A percentile compares a stretch with the other conserved stretches of the same genome.
These are phyloP conservation scores for Microbotryum intermedium DNA, from an alignment of 1,284 basidiomycete genomes.

Conservation along the genomic window DNA sequence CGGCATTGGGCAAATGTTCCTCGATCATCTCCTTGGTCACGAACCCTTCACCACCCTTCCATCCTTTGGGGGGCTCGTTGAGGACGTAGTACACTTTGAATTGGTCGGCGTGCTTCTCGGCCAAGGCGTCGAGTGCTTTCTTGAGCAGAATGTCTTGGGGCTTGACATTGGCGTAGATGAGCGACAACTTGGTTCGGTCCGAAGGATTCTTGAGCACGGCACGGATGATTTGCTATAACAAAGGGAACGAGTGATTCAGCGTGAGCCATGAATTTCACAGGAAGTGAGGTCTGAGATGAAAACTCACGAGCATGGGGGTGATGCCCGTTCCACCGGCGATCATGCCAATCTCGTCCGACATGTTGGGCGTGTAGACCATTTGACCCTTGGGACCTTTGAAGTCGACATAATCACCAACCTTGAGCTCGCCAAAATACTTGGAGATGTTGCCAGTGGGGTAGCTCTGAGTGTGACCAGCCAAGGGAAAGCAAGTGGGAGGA, in stretches of 20 bases:
- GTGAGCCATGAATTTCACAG: neutral
- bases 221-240: conserved; percentile 67
- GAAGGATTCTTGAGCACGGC: conserved; percentile 74
- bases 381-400: conserved; percentile 94
- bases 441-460: conserved; percentile 98
- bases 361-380: conserved; percentile 49
- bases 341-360: conserved; percentile 77
- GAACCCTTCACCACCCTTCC: conserved; percentile 85
- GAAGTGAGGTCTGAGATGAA: too few relatives aligned
- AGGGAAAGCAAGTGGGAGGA: conserved; percentile 1
- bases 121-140: conserved; percentile 74
- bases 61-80: conserved; percentile 79
- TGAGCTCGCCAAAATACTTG: conserved; percentile 65
- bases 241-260: neutral
- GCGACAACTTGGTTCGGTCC: conserved; percentile 77
- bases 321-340: conserved; percentile 91
- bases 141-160: conserved; percentile 54
- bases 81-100: conserved; percentile 86
- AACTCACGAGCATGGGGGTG: conserved; percentile 72
- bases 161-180: conserved; percentile 91
- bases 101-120: conserved; percentile 54
- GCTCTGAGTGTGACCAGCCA: conserved; percentile 47
- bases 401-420: conserved; percentile 72
- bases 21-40: conserved; percentile 90
- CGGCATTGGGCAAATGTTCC: conserved; percentile 40